Evolutionary conservation across 441 rosid species (phyloP), one percentile per base, ranked within the genome.

Genomic region (Adansonia rubrostipa): DNA sequence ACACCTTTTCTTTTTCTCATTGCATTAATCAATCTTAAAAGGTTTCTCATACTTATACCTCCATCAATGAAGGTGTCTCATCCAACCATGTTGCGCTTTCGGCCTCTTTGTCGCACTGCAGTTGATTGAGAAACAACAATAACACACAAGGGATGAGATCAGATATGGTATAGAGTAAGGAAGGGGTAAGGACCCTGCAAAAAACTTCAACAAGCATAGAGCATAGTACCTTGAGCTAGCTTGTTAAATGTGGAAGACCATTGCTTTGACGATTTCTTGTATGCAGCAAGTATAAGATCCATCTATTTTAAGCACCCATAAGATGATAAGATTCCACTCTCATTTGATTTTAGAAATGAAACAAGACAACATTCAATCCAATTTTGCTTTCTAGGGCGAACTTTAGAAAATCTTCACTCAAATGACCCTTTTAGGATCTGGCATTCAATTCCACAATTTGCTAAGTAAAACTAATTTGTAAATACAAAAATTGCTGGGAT

Each of bases 241-340:
- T 96, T 96, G 90, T 94, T 96, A 76, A 89, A 80, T 8, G 95
- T 92, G 51, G 97, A 88, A 33, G 96, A 94, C 99, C 99, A 96
- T 83, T 93, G 99, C 85, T 88, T 94, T 6, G 99, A 96, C 56
- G 98, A 92, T 84, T 91, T 94, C 82, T 91, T 87, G 78, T 96
- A 96, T 8, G 91, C 91, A 66, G 90, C 85, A 24, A 94, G 87
- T 73, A 94, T 88, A 19, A 82, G 84, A 53, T 94, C 97, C 97
- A 96, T 96, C 98, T 92, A 82, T 7, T 3, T 58, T 9, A 60
- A 60, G 85, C 47, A 65, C 57, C 68, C 48, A 74, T 42, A 60
- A 47, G 50, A 24, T 7, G 19, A 48, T 72, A 77, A 54, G 51
- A 28, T 40, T 60, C 40, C 24, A 48, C 17, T 72, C 11, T 71